These are phyloP conservation scores for Vachellia pachyceras DNA, from an alignment of 306 rosid species.

Conservation along the genomic window DNA sequence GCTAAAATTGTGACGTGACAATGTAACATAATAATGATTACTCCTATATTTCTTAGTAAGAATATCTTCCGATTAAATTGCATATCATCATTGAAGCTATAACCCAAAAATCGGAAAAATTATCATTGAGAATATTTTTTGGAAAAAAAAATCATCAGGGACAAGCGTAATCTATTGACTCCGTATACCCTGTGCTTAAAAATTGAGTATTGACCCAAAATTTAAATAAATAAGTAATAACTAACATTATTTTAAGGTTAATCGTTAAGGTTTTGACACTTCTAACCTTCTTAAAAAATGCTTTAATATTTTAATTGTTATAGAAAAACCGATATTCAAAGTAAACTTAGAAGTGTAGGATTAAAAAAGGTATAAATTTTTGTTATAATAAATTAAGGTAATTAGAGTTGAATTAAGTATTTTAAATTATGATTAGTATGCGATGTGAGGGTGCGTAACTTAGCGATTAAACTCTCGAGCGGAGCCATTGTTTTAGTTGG, in stretches of 20 bases:
- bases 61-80: neutral
- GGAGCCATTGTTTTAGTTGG: neutral
- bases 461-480: neutral
- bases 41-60: too few relatives aligned
- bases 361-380: neutral
- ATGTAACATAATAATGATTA: too few relatives aligned
- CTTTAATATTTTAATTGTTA: neutral
- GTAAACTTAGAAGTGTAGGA: neutral
- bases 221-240: neutral
- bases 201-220: neutral
- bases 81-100: neutral
- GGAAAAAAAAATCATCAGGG: neutral
- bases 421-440: neutral
- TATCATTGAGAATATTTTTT: neutral
- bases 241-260: neutral
- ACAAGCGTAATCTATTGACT: neutral
- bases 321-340: neutral
- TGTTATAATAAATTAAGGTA: neutral
- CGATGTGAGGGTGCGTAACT: slow-evolving; percentile 11
- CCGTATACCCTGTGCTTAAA: neutral
- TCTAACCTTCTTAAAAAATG: neutral
- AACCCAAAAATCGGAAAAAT: neutral
- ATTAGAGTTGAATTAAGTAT: neutral
- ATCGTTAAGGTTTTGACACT: neutral
- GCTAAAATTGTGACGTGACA: neutral